A percentile compares a stretch with the other conserved stretches of the same genome.
Evolutionary conservation across 768 basidiomycete species (phyloP).

Genomic region (Paxillus involutus): DNA sequence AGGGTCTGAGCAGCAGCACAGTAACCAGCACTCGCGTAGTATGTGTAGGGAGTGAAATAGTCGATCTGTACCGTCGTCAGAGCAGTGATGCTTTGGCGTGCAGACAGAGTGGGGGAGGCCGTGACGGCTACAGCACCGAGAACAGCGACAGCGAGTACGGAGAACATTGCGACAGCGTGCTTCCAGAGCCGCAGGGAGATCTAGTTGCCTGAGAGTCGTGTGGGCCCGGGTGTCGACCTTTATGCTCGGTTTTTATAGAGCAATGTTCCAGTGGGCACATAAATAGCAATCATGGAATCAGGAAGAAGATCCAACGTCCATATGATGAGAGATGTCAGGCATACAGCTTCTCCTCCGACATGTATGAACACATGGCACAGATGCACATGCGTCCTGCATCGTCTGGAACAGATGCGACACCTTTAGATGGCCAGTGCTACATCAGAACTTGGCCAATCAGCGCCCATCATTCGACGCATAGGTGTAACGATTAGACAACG

Average conservation of each 20-base stretch:
- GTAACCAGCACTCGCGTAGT: conserved; percentile 51
- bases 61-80: conserved; percentile 42
- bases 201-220: not conserved
- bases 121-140: conserved; percentile 11
- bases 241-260: conserved; percentile 1
- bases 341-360: not conserved
- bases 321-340: conserved; percentile 3
- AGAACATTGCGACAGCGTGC: conserved; percentile 11
- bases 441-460: not conserved
- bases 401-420: not conserved
- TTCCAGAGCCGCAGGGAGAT: not conserved
- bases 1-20: conserved; percentile 43
- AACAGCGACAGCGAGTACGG: conserved; percentile 13
- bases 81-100: conserved; percentile 39
- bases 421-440: not conserved
- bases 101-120: conserved; percentile 25
- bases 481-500: not conserved
- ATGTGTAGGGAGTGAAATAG: conserved; percentile 46
- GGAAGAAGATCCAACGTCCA: conserved; percentile 1
- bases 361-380: not conserved
- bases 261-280: not conserved
- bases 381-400: not conserved
- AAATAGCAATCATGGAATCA: conserved; percentile 4
- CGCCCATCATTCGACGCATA: not conserved
- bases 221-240: not conserved